These are phyloP conservation scores for Lippia alba DNA, from an alignment of 305 asterid species.

Conservation along the genomic window DNA sequence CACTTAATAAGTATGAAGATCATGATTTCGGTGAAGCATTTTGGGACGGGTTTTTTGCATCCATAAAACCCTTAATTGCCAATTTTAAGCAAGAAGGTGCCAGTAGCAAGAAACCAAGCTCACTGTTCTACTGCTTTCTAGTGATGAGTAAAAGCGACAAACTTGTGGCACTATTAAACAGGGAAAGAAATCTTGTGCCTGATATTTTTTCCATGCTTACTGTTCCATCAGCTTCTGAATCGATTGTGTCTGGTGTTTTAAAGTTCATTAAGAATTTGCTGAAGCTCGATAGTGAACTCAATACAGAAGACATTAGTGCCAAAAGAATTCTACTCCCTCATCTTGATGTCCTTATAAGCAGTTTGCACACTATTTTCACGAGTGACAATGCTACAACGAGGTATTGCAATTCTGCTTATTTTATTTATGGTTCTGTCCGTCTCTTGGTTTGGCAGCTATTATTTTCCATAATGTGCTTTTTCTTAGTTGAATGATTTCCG, in stretches of 20 bases:
- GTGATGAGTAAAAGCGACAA: conserved; percentile 90
- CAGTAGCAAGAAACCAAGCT: conserved; percentile 87
- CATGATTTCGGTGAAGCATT: conserved; percentile 72
- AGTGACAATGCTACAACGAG: conserved; percentile 57
- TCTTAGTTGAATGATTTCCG: conserved; percentile 9
- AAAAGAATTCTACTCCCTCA: conserved; percentile 69
- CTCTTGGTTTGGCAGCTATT: background rate
- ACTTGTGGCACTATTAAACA: conserved; percentile 65
- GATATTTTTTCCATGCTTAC: conserved; percentile 82
- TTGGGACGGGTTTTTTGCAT: conserved; percentile 80
- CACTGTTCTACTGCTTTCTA: conserved; percentile 90
- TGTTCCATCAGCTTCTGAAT: conserved; percentile 76
- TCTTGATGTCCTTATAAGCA: conserved; percentile 66
- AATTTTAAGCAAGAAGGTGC: conserved; percentile 86
- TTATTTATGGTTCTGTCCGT: conserved; percentile 2
- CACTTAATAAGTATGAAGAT: conserved; percentile 66
- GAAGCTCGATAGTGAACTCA: conserved; percentile 74
- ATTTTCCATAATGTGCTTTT: background rate
- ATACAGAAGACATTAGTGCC: conserved; percentile 49
- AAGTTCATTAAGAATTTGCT: conserved; percentile 83
- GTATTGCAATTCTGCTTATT: conserved; percentile 43
- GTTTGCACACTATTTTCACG: conserved; percentile 67
- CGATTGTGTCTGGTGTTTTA: conserved; percentile 65
- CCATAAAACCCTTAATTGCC: conserved; percentile 69
- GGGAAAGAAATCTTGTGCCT: conserved; percentile 79